Base-by-base conservation (phyloP, 495 filamentous ascomycete species). In the Xylaria palmicola region DNA sequence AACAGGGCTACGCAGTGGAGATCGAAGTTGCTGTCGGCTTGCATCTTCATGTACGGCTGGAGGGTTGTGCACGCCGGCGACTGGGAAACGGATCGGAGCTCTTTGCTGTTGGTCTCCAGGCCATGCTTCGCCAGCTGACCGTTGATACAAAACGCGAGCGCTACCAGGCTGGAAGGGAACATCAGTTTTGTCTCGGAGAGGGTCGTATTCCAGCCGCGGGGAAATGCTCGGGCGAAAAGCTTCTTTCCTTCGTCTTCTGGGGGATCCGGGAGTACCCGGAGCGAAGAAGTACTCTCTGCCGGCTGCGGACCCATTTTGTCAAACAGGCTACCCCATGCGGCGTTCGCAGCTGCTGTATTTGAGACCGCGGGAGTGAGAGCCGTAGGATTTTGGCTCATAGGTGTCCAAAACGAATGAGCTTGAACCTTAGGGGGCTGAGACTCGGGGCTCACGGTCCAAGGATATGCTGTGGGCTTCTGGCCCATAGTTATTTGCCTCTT, bases 201-300 rank as follows among this genome's bases (percentile, higher is more conserved):
- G 1, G 34, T 4, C 10, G n/a, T 7, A 15, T 32, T 36, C 5
- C 49, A n/a, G n/a, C 49, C 29, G 4, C 22, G 2, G 30, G 12
- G 45, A 50, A 50, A 6, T 30, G 22, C 4, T 1, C 6, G 15
- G 10, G 24, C n/a, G n/a, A n/a, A n/a, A 4, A 50, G 15, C 2
- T 4, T 20, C 1, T 12, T 36, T n/a, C 34, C 24, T 34, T 15
- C 20, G 8, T 4, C 32, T 8, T 9, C 8, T 2, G 32, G 24
- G 7, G 56, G 56, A 26, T 50, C 22, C 36, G 56, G 56, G 4
- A n/a, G n/a, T n/a, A n/a, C n/a, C n/a, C n/a, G n/a, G n/a, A n/a
- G n/a, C n/a, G n/a, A n/a, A n/a, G n/a, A n/a, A n/a, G n/a, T n/a
- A n/a, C n/a, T n/a, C n/a, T n/a, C n/a, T n/a, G n/a, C n/a, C n/a